Base-by-base conservation (phyloP, 1,139 yeast species). In the Candida sp. region DNA sequence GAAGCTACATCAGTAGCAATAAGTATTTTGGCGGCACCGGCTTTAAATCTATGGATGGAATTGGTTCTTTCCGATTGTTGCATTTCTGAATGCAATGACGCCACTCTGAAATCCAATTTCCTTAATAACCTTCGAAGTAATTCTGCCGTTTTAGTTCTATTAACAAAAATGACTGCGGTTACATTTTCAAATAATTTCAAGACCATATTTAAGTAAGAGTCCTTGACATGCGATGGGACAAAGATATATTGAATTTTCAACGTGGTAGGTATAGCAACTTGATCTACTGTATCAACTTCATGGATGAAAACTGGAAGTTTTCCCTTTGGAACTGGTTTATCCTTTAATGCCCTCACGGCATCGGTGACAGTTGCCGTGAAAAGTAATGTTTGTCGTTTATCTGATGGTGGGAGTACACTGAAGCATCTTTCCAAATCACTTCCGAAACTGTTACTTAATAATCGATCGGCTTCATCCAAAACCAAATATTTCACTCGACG, bases 351-450 rank as follows among this genome's bases (percentile, higher is more conserved):
- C 49, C 95, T 72, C 3, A 93, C 98, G 1, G 96, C 85, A 57
- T 90, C 97, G 0, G 98, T 93, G 8, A 93, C 87, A 0, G 99
- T 93, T 6, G 99, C 99, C 0, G 99, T 93, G 64, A 95, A 95
- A 39, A 93, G 66, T 40, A 91, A 68, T 0, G 97, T 93, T 62
- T 91, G 98, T 54, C 99, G 78, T 44, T 79, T 72, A 3, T 74
- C 77, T 2, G 95, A 71, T 1, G 78, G 66, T 0, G 99, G 97
- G 33, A 95, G 65, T 0, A 82, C 78, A 9, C 74, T 68, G 56
- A 93, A 78, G 55, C 97, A 89, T 36, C 81, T 70, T 43, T 79
- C 78, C 48, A 93, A 70, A 63, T 91, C 97, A 39, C 81, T 77
- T 2, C 93, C 85, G 65, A 93, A 90, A 45, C 95, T 86, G 44